phyloP scores from a whole-genome alignment of 2,329 filamentous ascomycete species.

The Ploettnerulaceae sp. region DNA sequence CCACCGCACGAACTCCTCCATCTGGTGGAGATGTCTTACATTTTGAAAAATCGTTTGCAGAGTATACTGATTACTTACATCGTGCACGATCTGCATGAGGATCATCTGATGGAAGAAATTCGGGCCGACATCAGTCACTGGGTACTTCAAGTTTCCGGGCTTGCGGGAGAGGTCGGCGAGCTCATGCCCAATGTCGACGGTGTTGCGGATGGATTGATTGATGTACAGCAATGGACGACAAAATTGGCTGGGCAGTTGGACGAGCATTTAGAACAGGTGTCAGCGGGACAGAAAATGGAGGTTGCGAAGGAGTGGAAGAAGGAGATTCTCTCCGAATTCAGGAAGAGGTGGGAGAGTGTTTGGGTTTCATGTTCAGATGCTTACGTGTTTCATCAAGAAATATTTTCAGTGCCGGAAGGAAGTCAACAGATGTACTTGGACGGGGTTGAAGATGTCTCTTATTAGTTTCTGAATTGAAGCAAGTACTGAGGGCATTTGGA shows the following conservation, averaged over 20 bases:
- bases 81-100: slow-evolving; percentile 10
- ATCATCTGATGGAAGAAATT: slow-evolving; percentile 9
- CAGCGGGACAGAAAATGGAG: slow-evolving; percentile 12
- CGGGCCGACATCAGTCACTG: slow-evolving; percentile 15
- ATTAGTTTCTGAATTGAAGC: too few species aligned
- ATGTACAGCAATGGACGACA: slow-evolving; percentile 17
- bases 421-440: not conserved
- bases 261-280: slow-evolving; percentile 13
- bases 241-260: slow-evolving; percentile 15
- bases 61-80: slow-evolving; percentile 26
- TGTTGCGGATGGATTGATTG: slow-evolving; percentile 3
- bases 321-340: slow-evolving; percentile 19
- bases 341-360: slow-evolving; percentile 19
- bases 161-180: slow-evolving; percentile 4
- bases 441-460: too few species aligned
- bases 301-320: slow-evolving; percentile 14
- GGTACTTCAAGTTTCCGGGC: slow-evolving; percentile 14
- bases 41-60: slow-evolving; percentile 23
- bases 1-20: slow-evolving; percentile 26
- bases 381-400: not conserved
- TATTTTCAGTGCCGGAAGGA: not conserved
- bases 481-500: not conserved
- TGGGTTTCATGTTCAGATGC: slow-evolving; percentile 11
- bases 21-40: slow-evolving; percentile 25
- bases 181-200: not conserved